Conservation (phyloP, 768 basidiomycete genomes). For the Russula emetica region DNA sequence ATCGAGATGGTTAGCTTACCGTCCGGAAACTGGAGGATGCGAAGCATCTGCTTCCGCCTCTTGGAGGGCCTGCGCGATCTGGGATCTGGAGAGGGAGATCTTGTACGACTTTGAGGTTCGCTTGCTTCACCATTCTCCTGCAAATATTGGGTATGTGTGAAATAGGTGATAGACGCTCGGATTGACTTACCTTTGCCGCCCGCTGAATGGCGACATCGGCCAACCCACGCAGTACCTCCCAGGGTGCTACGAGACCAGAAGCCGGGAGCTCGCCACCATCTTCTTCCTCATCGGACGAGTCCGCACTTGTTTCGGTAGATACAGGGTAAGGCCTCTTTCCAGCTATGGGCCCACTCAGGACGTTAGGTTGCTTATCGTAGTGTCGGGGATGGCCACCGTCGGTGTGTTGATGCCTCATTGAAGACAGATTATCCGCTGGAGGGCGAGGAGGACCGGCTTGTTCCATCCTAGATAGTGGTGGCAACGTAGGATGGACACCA, state of each 20-base stretch:
- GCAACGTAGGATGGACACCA: conserved; percentile 21
- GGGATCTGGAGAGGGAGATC: conserved; percentile 65
- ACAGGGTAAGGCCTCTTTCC: conserved; percentile 55
- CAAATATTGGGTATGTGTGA: background rate
- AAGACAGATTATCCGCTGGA: conserved; percentile 51
- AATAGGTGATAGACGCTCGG: background rate
- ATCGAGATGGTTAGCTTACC: conserved; percentile 41
- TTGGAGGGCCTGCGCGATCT: conserved; percentile 64
- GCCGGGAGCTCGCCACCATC: conserved; percentile 81
- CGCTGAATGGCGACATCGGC: conserved; percentile 79
- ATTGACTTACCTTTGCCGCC: conserved; percentile 59
- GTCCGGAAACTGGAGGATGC: conserved; percentile 68
- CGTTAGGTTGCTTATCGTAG: conserved; percentile 29
- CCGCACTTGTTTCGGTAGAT: conserved; percentile 69
- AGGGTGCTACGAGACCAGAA: conserved; percentile 77
- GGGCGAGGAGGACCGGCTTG: conserved; percentile 19
- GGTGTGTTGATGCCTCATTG: conserved; percentile 52
- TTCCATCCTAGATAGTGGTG: conserved; percentile 27
- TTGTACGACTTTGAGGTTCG: conserved; percentile 68
- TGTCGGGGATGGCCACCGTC: conserved; percentile 37
- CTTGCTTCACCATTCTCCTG: conserved; percentile 77
- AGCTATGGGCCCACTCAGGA: conserved; percentile 36
- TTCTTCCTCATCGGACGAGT: conserved; percentile 82
- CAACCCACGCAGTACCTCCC: conserved; percentile 77
- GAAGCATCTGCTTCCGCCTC: conserved; percentile 63